These are phyloP conservation scores for Claviceps fusiformis DNA, from an alignment of 2,329 filamentous ascomycete genomes.

Conservation along the genomic window DNA sequence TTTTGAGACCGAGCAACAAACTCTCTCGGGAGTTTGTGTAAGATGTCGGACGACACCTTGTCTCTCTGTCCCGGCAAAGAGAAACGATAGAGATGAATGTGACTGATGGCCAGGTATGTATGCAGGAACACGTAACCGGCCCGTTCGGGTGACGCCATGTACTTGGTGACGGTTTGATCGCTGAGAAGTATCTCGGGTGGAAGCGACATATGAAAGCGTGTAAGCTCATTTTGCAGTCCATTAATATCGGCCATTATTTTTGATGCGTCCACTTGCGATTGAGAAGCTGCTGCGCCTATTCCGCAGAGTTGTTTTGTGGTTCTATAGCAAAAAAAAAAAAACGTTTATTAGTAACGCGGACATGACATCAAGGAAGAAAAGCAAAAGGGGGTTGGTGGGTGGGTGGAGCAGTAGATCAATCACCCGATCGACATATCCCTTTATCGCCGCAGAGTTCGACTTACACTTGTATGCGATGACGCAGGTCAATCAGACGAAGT, in stretches of 20 bases:
- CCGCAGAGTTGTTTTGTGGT: constrained; percentile 15
- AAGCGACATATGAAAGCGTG: constrained; percentile 21
- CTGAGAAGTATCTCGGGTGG: constrained; percentile 20
- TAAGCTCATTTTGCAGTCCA: constrained; percentile 23
- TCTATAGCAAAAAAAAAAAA: constrained; percentile 8
- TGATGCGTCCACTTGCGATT: constrained; percentile 19
- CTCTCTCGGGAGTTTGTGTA: constrained; percentile 20
- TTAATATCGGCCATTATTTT: constrained; percentile 24
- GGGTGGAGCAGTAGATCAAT: neutral
- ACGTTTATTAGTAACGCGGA: neutral
- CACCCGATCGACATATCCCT: neutral
- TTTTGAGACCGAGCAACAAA: constrained; percentile 24
- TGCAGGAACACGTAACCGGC: constrained; percentile 25
- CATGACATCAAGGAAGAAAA: neutral
- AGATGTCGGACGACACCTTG: constrained; percentile 18
- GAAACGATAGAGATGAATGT: constrained; percentile 27
- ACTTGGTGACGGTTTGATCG: constrained; percentile 20
- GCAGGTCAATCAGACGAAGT: constrained; percentile 22
- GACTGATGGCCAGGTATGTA: constrained; percentile 20
- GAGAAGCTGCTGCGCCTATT: constrained; percentile 8
- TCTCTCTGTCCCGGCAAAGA: constrained; percentile 22
- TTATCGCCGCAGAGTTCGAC: constrained; percentile 3
- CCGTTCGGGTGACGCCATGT: constrained; percentile 17
- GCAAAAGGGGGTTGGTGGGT: neutral
- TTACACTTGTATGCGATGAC: constrained; percentile 24